These are phyloP conservation scores for Alternaria postmessia DNA, from an alignment of 2,329 filamentous ascomycete genomes.

Conservation along the genomic window DNA sequence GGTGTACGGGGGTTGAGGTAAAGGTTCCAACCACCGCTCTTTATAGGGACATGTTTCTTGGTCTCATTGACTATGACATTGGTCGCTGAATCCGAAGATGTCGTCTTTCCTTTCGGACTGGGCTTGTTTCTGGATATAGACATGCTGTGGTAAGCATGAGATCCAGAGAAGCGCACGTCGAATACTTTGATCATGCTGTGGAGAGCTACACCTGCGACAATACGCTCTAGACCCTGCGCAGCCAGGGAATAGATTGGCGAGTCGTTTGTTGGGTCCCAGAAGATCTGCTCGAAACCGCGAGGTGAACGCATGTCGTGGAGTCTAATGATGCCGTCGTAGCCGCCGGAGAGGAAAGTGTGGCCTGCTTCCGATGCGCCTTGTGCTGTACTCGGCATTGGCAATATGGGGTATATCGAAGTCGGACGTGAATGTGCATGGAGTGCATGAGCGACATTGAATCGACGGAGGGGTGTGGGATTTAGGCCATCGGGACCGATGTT, in stretches of 20 bases:
- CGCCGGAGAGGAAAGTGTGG: conserved; percentile 66
- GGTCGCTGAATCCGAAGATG: conserved; percentile 20
- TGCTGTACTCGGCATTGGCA: conserved; percentile 48
- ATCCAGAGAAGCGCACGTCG: conserved; percentile 63
- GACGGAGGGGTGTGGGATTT: conserved; percentile 48
- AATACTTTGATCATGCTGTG: conserved; percentile 69
- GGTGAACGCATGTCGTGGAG: conserved; percentile 68
- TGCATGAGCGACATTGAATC: conserved; percentile 42
- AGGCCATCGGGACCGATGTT: conserved; percentile 58
- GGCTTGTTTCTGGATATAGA: conserved; percentile 22
- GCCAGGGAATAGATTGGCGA: conserved; percentile 67
- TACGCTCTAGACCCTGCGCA: conserved; percentile 63
- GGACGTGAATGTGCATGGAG: conserved; percentile 9
- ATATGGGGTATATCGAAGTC: conserved; percentile 57
- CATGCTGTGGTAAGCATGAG: conserved; percentile 49
- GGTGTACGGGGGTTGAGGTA: conserved; percentile 53
- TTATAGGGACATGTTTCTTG: conserved; percentile 2
- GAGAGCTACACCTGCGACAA: conserved; percentile 65
- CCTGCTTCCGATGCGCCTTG: conserved; percentile 49
- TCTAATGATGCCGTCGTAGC: conserved; percentile 64
- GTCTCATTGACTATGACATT: conserved; percentile 23
- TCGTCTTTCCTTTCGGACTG: not conserved
- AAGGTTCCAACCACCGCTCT: conserved; percentile 55
- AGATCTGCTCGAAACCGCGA: conserved; percentile 57
- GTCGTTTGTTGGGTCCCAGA: conserved; percentile 64